Conservation (phyloP, 106 monocot genomes). For the Phalaenopsis equestris region DNA sequence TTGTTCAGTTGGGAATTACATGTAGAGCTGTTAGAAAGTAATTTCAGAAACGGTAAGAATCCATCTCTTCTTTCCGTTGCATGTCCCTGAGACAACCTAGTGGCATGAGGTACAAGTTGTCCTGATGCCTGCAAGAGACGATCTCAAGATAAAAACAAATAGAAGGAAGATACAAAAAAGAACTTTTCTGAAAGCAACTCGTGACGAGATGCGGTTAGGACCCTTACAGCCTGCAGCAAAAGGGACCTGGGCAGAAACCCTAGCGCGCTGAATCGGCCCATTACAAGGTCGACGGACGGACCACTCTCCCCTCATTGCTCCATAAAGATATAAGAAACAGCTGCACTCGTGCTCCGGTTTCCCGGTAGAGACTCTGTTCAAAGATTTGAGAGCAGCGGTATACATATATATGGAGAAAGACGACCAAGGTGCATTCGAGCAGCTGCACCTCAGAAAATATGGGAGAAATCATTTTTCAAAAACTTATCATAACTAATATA, state of each 20-base stretch:
- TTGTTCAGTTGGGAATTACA: background rate
- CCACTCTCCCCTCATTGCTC: background rate
- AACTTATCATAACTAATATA: no score
- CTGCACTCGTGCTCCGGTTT: no score
- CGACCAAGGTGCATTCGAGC: no score
- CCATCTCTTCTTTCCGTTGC: background rate
- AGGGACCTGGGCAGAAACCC: slow-evolving; percentile 8
- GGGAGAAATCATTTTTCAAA: no score
- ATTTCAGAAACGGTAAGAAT: background rate
- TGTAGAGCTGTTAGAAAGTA: background rate
- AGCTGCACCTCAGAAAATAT: no score
- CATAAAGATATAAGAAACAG: background rate
- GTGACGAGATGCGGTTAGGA: background rate
- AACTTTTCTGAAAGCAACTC: background rate
- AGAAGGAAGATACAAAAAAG: background rate
- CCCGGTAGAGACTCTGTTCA: no score
- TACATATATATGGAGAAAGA: no score
- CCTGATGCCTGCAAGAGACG: background rate
- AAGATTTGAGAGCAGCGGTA: no score
- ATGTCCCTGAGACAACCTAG: background rate
- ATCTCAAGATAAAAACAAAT: background rate
- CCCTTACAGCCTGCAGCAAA: slow-evolving; percentile 1
- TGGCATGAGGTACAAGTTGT: background rate
- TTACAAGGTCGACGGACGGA: background rate
- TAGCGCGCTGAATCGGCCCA: background rate